These are phyloP conservation scores for Ammopiptanthus mongolicus DNA, from an alignment of 306 rosid genomes.

Conservation along the genomic window DNA sequence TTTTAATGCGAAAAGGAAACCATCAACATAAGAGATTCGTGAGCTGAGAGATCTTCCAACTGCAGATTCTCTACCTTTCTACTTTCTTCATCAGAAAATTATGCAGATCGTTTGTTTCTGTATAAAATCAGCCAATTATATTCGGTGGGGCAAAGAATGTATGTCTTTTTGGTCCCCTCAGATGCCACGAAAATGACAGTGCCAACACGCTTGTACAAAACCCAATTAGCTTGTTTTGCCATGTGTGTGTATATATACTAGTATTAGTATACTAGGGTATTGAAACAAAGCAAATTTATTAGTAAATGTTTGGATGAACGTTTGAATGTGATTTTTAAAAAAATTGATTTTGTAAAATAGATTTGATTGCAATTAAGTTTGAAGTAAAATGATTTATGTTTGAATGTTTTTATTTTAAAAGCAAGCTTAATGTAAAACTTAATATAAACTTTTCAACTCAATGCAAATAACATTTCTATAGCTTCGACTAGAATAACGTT, in stretches of 20 bases:
- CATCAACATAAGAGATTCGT: slow-evolving; percentile 32
- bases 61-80: slow-evolving; percentile 34
- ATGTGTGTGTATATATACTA: background rate
- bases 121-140: slow-evolving; percentile 15
- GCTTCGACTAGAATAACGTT: no score
- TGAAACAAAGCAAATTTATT: background rate
- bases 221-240: background rate
- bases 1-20: background rate
- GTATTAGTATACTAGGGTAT: background rate
- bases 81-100: slow-evolving; percentile 26
- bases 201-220: slow-evolving; percentile 14
- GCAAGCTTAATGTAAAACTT: no score
- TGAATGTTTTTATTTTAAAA: no score
- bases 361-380: no score
- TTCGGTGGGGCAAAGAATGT: slow-evolving; percentile 47
- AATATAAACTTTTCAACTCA: no score
- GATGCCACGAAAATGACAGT: slow-evolving; percentile 48
- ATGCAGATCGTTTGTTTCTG: slow-evolving; percentile 15
- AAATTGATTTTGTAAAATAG: no score
- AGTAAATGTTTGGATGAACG: no score
- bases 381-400: no score
- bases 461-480: no score
- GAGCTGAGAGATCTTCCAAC: slow-evolving; percentile 32
- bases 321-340: no score
- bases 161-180: slow-evolving; percentile 37